Base-by-base conservation (phyloP, 2,329 filamentous ascomycete genomes). In the Penicillium sp. region DNA sequence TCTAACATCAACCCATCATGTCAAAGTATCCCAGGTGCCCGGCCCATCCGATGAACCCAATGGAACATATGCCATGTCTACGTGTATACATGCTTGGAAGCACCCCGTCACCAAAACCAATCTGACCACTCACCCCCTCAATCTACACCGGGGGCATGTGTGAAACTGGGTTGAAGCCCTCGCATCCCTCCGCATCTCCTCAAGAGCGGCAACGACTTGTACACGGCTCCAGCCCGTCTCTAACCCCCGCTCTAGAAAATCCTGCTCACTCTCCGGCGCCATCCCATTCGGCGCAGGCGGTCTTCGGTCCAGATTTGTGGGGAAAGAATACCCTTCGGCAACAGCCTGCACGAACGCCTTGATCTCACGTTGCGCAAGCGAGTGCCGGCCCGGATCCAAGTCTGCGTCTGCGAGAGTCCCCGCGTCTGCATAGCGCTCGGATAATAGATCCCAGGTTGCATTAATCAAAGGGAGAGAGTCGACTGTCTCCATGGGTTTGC, bases 401-500 rank as follows among this genome's bases (percentile, higher is more conserved):
- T 50, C 57, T 2, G 13, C 2, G 16, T 45, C 50, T 7, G 59
- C 59, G 24, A 76, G 26, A 0, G 10, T 6, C 6, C 49, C 49
- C 3, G 54, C 63, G 24, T 56, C 54, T 42, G 36, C 47, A 47
- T 51, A 85, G 51, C 81, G 82, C 1, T 75, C 67, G 41, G 80
- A 73, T 8, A 88, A 73, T 1, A 71, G 67, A 0, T 83, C 74
- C 47, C 83, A 85, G 54, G 82, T 81, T 4, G 70, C 62, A 31
- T 74, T 73, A 2, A 85, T 76, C 6, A 85, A 72, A 0, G 78
- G 76, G 12, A 80, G 47, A 0, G 76, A 72, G 59, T 86, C 81
- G 9, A 86, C 74, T 0, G 63, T 76, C 70, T 87, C 84, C 83
- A 87, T 87, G 0, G 83, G 74, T 62, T 84, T 85, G 0, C 83